phyloP scores from a whole-genome alignment of 192 early-diverging fungal genomes.

The Neocallimastix lanati region DNA sequence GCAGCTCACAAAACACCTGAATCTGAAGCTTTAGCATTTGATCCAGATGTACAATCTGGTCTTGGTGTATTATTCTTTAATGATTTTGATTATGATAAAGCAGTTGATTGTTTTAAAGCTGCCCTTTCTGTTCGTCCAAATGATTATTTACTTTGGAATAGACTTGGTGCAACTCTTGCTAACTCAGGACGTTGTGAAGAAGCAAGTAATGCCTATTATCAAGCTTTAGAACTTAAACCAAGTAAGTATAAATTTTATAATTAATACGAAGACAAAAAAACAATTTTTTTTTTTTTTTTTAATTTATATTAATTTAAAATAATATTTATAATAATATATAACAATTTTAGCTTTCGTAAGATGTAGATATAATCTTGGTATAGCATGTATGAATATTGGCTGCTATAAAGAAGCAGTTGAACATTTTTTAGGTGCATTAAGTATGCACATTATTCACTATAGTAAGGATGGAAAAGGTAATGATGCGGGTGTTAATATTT shows the following conservation, averaged over 20 bases:
- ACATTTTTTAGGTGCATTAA: slow-evolving; percentile 7
- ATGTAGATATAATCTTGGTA: slow-evolving; percentile 7
- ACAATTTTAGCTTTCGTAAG: neutral
- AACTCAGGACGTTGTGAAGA: slow-evolving; percentile 8
- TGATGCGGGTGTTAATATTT: slow-evolving; percentile 35
- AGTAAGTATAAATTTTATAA: too few relatives aligned
- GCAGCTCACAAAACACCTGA: slow-evolving; percentile 9
- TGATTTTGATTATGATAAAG: slow-evolving; percentile 7
- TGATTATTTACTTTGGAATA: slow-evolving; percentile 8
- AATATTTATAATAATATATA: too few relatives aligned
- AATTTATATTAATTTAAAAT: too few relatives aligned
- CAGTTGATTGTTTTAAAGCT: slow-evolving; percentile 6
- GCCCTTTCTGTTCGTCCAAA: slow-evolving; percentile 6
- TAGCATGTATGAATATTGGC: slow-evolving; percentile 6
- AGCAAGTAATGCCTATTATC: slow-evolving; percentile 9
- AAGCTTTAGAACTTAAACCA: slow-evolving; percentile 7
- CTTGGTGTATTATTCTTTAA: slow-evolving; percentile 8
- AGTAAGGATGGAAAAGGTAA: slow-evolving; percentile 8
- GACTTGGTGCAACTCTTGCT: slow-evolving; percentile 6
- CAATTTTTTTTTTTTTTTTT: too few relatives aligned
- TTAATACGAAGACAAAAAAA: too few relatives aligned
- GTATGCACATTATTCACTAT: slow-evolving; percentile 11
- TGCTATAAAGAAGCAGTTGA: slow-evolving; percentile 8
- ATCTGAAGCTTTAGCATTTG: neutral
- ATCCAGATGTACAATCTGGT: slow-evolving; percentile 7